A percentile compares a stretch with the other conserved stretches of the same genome.
These are phyloP conservation scores for Blastobotrys malaysiensis DNA, from an alignment of 1,139 yeast genomes.

Conservation along the genomic window DNA sequence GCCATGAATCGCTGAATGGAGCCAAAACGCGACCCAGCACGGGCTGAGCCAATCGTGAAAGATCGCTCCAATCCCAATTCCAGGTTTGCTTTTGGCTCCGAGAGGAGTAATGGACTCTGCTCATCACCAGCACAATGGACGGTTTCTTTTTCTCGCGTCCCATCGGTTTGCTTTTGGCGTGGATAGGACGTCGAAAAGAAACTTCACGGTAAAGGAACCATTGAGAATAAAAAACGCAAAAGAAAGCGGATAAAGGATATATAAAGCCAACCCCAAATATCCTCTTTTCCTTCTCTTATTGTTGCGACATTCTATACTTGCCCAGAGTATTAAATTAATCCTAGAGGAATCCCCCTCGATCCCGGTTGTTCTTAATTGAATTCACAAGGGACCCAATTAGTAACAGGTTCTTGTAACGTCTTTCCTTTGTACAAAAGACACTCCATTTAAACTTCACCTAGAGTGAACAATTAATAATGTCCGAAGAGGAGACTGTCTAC, in stretches of 20 bases:
- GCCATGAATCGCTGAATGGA: not conserved
- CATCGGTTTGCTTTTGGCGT: not conserved
- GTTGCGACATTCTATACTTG: not conserved
- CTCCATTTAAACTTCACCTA: not conserved
- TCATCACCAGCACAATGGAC: not conserved
- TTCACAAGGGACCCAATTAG: not conserved
- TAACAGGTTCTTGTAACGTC: not conserved
- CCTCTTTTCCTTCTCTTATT: not conserved
- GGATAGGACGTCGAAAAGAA: not conserved
- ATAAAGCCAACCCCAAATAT: not conserved
- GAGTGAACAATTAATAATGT: not conserved
- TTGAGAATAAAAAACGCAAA: not conserved
- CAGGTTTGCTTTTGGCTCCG: not conserved
- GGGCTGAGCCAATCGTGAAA: not conserved
- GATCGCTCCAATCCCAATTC: not conserved
- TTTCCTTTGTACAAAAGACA: not conserved
- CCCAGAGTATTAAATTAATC: not conserved
- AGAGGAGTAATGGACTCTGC: not conserved
- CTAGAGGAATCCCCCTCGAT: not conserved
- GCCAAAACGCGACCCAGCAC: not conserved
- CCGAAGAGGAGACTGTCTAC: not conserved
- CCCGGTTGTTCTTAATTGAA: not conserved
- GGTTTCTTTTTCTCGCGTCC: not conserved
- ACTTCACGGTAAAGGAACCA: not conserved
- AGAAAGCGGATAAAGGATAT: not conserved